Conservation (phyloP, 2,329 filamentous ascomycete genomes). For the Apiospora pterosperma region DNA sequence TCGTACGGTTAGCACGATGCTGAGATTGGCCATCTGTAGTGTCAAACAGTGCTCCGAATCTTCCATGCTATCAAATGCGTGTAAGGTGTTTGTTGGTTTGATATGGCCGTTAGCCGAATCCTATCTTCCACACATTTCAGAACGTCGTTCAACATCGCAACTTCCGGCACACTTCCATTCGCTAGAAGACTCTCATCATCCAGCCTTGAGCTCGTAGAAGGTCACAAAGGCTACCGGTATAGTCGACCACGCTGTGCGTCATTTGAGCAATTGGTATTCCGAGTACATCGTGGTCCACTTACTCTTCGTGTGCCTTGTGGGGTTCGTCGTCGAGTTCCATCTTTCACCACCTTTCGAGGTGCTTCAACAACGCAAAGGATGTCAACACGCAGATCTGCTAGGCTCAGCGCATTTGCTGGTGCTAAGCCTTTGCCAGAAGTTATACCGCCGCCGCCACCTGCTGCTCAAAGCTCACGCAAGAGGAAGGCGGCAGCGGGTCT, state of each 20-base stretch:
- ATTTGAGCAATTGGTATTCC: neutral
- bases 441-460: conserved; percentile 19
- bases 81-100: neutral
- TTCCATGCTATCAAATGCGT: neutral
- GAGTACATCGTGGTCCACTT: neutral
- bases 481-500: conserved; percentile 10
- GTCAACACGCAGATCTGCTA: conserved; percentile 27
- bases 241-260: neutral
- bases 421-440: conserved; percentile 12
- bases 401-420: conserved; percentile 23
- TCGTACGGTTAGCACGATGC: neutral
- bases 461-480: conserved; percentile 27
- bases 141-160: neutral
- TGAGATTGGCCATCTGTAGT: neutral
- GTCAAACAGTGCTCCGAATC: neutral
- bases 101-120: neutral
- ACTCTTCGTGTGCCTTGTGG: neutral
- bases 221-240: neutral
- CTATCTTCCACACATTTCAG: neutral
- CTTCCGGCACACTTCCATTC: neutral
- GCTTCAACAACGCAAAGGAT: conserved; percentile 17
- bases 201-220: neutral
- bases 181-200: neutral
- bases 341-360: neutral
- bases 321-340: neutral